Evolutionary conservation across 441 rosid species (phyloP), one percentile per base, ranked within the genome.

Genomic region (Dalechampia spathulata): DNA sequence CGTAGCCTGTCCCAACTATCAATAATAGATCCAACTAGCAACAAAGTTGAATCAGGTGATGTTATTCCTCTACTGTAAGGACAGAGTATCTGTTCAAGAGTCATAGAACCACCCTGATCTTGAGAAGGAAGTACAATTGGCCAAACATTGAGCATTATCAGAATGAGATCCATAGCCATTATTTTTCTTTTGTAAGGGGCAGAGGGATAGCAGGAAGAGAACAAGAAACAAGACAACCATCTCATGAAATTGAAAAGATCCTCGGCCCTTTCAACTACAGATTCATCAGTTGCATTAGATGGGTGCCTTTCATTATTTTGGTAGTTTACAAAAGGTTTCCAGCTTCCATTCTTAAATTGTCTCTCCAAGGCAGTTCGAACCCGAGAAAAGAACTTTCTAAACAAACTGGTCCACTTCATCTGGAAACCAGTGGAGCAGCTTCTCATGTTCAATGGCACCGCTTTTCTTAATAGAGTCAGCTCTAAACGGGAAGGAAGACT

Each of bases 1-100:
- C 99, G 78, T 50, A 93, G 79, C 75, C 79, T 77, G 75, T 93
- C 99, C 99, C 99, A 93, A 78, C 99, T 89, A 77, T 93, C 99
- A 60, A 93, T 69, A 63, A 93, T 79, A 19, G 99, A 87, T 67
- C 96, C 97, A 67, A 89, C 86, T 55, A 93, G 62, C 64, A 89
- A 57, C 67, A 79, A 70, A 23, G 99, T 89, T 50, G 83, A 80
- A 67, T 87, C 86, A 59, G 90, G 87, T 7, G 85, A 82, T 61
- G 85, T 82, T 58, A 82, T 69, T 68, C 82, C 87, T 64, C 67
- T 70, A 67, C 73, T 73, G 61, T 87, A 93, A 39, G 89, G 97
- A 73, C 62, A 72, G 61, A 85, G 78, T 67, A 57, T 75, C 62
- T 72, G 70, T 65, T 81, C 87, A 59, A 64, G 67, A 55, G 76